Evolutionary conservation across 257 asterid genomes (phyloP).

Genomic region (Fraxinus anomala): DNA sequence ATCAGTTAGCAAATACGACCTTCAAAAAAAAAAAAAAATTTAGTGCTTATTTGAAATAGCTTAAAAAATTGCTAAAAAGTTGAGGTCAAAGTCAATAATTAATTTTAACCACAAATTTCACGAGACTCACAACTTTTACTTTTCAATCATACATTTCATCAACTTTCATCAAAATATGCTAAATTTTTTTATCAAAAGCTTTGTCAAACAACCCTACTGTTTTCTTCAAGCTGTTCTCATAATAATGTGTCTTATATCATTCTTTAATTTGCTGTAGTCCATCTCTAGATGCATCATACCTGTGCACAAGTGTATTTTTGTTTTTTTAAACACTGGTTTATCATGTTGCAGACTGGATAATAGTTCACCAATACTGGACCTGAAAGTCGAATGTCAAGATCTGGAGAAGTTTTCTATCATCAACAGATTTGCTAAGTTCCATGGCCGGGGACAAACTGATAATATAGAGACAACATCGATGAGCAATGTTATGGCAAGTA

Average conservation of each 20-base stretch:
- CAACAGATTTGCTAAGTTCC: slow-evolving; percentile 78
- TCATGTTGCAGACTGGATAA: slow-evolving; percentile 63
- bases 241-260: background rate
- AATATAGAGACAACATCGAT: slow-evolving; percentile 49
- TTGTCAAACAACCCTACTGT: background rate
- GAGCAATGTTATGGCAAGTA: slow-evolving; percentile 36
- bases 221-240: background rate
- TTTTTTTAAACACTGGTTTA: slow-evolving; percentile 1
- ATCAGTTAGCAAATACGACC: background rate
- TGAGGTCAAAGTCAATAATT: too few species aligned
- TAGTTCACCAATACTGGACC: slow-evolving; percentile 67
- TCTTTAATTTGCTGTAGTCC: background rate
- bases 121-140: too few species aligned
- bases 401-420: slow-evolving; percentile 75
- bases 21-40: background rate
- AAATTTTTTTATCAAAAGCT: too few species aligned
- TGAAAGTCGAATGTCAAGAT: slow-evolving; percentile 78
- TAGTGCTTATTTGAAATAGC: too few species aligned
- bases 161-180: too few species aligned
- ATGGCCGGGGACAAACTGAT: slow-evolving; percentile 76
- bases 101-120: too few species aligned
- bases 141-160: too few species aligned
- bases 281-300: background rate
- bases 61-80: too few species aligned
- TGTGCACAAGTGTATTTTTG: background rate